Percentiles rank a stretch among this genome's conserved stretches.
Conservation (phyloP, 257 asterid genomes). For the Jasminum sambac region DNA sequence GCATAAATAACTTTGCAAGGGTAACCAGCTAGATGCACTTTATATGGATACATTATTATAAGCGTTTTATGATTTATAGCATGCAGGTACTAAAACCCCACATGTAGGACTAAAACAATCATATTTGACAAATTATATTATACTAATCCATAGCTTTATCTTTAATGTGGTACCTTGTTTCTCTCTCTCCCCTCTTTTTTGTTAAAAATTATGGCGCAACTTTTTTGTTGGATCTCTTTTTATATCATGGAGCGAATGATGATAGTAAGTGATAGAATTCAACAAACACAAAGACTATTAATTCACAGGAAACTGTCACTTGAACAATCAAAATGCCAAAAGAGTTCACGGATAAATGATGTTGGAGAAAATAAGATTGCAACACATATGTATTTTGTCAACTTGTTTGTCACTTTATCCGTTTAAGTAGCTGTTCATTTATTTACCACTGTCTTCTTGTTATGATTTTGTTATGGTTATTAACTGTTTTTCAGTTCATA, state of each 20-base stretch:
- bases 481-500: not conserved
- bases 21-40: too few relatives aligned
- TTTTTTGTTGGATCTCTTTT: not conserved
- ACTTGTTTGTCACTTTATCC: too few relatives aligned
- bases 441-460: not conserved
- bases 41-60: constrained; percentile 8
- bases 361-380: too few relatives aligned
- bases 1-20: too few relatives aligned
- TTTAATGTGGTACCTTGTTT: not conserved
- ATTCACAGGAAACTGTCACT: not conserved
- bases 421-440: too few relatives aligned
- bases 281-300: not conserved
- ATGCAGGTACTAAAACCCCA: constrained; percentile 21
- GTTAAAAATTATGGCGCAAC: constrained; percentile 2
- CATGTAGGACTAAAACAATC: constrained; percentile 28
- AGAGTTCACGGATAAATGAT: too few relatives aligned
- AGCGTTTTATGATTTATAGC: not conserved
- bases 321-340: too few relatives aligned
- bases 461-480: not conserved
- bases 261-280: not conserved
- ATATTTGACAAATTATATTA: constrained; percentile 4
- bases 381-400: too few relatives aligned
- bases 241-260: not conserved
- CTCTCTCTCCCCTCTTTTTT: not conserved
- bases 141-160: not conserved